Percentiles rank a stretch among this genome's conserved stretches.
Evolutionary conservation across 495 filamentous ascomycete genomes (phyloP).

Genomic region (Aspergillus homomorphus): DNA sequence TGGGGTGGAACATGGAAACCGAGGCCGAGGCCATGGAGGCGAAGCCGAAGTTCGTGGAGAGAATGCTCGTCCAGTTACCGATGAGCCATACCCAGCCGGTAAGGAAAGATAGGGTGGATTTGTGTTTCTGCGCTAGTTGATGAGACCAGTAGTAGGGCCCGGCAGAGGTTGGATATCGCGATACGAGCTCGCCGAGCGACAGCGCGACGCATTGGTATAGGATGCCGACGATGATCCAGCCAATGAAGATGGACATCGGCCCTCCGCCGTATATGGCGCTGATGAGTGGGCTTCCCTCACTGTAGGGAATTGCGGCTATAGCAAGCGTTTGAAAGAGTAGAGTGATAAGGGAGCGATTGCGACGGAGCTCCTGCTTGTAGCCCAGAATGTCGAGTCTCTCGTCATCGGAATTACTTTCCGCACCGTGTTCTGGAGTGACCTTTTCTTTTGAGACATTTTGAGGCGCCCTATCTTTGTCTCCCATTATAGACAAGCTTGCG

Average conservation of each 20-base stretch:
- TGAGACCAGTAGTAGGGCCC: constrained; percentile 52
- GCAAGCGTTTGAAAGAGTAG: constrained; percentile 18
- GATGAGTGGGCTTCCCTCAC: constrained; percentile 44
- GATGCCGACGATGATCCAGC: constrained; percentile 40
- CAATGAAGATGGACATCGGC: constrained; percentile 40
- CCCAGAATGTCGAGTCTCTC: constrained; percentile 35
- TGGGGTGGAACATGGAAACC: constrained; percentile 56
- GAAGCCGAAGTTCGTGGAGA: constrained; percentile 66
- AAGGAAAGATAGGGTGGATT: constrained; percentile 55
- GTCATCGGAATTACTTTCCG: background rate
- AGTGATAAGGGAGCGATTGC: constrained; percentile 37
- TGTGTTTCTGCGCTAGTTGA: constrained; percentile 32
- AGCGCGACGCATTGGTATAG: constrained; percentile 41
- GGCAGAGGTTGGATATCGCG: constrained; percentile 48
- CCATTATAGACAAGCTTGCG: background rate
- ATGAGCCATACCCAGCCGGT: constrained; percentile 66
- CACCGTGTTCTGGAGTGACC: background rate
- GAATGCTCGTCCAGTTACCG: constrained; percentile 67
- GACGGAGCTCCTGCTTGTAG: constrained; percentile 37
- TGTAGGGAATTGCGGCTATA: constrained; percentile 33
- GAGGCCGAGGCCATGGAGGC: constrained; percentile 56
- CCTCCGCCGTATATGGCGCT: constrained; percentile 44
- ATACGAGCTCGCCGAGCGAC: constrained; percentile 47
- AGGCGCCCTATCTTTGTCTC: background rate
- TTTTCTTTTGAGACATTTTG: background rate